Evolutionary conservation across 257 asterid genomes (phyloP), one percentile per base, ranked within the genome.

Genomic region (Solanum dulcamara): DNA sequence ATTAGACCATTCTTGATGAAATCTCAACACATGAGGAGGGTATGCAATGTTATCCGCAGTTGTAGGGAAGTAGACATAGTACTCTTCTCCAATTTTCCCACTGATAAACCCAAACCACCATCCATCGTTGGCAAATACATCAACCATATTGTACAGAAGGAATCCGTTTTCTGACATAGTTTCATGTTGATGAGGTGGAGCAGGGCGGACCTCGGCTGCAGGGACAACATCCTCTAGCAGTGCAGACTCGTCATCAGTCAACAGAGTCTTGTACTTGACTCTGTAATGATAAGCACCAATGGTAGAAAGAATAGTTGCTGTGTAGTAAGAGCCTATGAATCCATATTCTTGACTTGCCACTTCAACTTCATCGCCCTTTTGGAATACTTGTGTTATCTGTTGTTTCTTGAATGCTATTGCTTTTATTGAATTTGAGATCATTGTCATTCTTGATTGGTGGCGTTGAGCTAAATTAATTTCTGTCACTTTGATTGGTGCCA

Each of bases 71-170:
- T 70, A 70, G 50, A 70, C 79, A 20, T 35, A 35, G 30, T 70
- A 70, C 17, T 70, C 50, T 46, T 33, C 26, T 8, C 20, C 35
- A 80, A 74, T 4, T 66, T 48, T 74, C 22, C 1, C 84, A 82
- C n/a, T 53, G 40, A 75, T 53, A 15, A 67, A 74, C 6, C 89
- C 89, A 42, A 83, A 75, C 87, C 89, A 79, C 87, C 85, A 87
- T 1, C 89, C 89, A n/a, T 87, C 89, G 12, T 77, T 75, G 33
- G 71, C 85, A 79, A 44, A 87, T 7, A 67, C 85, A 53, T 87
- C 87, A 1, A 84, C 87, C 10, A 60, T 50, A 12, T 87, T 79
- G 7, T 64, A 37, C 20, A 77, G 66, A 13, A 22, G 20, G 30
- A 84, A 87, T 22, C 13, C 2, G 1, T 28, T 5, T 48, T 30